phyloP scores from a whole-genome alignment of 345 rosid species.

The Citrus hindsii region DNA sequence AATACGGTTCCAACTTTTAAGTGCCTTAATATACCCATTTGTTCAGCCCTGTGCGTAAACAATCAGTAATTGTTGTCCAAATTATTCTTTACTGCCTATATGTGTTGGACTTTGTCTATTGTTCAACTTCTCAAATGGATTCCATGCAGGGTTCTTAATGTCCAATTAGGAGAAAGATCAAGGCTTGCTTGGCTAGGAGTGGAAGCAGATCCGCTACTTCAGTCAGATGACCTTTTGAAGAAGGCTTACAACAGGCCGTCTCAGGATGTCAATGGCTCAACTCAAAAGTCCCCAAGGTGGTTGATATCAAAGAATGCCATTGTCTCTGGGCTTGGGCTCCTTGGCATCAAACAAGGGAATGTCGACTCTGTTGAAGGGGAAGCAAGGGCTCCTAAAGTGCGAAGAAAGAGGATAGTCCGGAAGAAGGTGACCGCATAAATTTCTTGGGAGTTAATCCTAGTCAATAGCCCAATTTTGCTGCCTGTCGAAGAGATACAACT shows the following conservation, averaged over 20 bases:
- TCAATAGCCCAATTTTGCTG: constrained; percentile 22
- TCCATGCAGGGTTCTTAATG: constrained; percentile 64
- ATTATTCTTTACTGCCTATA: neutral
- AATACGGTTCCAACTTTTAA: neutral
- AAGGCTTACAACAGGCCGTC: constrained; percentile 62
- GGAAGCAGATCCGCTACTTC: constrained; percentile 78
- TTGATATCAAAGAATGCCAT: constrained; percentile 76
- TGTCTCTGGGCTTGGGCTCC: constrained; percentile 73
- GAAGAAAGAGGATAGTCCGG: constrained; percentile 79
- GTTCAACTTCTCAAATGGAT: neutral
- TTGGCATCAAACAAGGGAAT: constrained; percentile 68
- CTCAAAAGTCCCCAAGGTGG: constrained; percentile 75
- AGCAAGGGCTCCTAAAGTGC: constrained; percentile 51
- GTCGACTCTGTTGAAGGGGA: constrained; percentile 34
- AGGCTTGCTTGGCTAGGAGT: constrained; percentile 87
- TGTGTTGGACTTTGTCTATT: neutral
- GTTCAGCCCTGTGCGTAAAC: neutral
- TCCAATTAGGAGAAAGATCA: constrained; percentile 61
- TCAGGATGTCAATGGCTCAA: constrained; percentile 37
- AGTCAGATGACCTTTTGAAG: constrained; percentile 60
- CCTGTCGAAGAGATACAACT: neutral
- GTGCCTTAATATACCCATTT: neutral
- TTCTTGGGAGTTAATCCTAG: neutral
- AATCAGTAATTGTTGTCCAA: neutral
- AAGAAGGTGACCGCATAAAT: constrained; percentile 56